Evolutionary conservation across 495 filamentous ascomycete species (phyloP).

Genomic region (Lasiosphaeriaceae sp.): DNA sequence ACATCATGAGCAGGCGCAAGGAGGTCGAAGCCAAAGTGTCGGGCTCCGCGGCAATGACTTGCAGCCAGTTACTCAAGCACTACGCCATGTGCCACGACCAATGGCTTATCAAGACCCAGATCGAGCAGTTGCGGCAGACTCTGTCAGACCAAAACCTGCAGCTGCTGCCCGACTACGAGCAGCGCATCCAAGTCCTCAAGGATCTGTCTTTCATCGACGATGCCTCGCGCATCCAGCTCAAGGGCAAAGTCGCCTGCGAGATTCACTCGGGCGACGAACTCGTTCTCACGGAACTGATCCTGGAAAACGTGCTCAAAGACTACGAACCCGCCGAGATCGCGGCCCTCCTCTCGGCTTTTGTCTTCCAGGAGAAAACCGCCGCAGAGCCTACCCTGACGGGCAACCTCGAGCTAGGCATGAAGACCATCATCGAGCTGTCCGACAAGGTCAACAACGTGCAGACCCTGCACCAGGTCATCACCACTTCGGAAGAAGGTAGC

Average conservation of each 20-base stretch:
- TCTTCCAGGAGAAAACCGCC: constrained; percentile 98
- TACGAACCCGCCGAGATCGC: constrained; percentile 97
- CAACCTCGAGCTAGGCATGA: constrained; percentile 76
- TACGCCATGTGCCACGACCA: constrained; percentile 93
- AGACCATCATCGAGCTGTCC: constrained; percentile 80
- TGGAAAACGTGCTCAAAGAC: constrained; percentile 93
- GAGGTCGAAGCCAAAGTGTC: constrained; percentile 56
- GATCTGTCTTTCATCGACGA: constrained; percentile 89
- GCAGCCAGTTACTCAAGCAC: constrained; percentile 78
- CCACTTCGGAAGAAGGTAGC: constrained; percentile 81
- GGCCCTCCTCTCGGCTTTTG: constrained; percentile 87
- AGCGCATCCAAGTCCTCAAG: constrained; percentile 84
- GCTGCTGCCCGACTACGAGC: constrained; percentile 95
- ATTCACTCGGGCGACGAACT: constrained; percentile 96
- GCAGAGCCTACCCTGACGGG: constrained; percentile 77
- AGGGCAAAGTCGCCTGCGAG: constrained; percentile 98
- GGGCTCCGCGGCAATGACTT: constrained; percentile 55
- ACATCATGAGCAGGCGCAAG: constrained; percentile 64
- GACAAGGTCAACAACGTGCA: constrained; percentile 89
- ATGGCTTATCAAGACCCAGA: constrained; percentile 90
- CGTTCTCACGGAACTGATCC: constrained; percentile 91
- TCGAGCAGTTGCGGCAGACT: constrained; percentile 72
- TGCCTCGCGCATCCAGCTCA: constrained; percentile 78
- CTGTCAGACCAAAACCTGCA: constrained; percentile 97
- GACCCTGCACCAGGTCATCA: constrained; percentile 82